These are phyloP conservation scores for Gloeophyllum trabeum DNA, from an alignment of 768 basidiomycete species.

Conservation along the genomic window DNA sequence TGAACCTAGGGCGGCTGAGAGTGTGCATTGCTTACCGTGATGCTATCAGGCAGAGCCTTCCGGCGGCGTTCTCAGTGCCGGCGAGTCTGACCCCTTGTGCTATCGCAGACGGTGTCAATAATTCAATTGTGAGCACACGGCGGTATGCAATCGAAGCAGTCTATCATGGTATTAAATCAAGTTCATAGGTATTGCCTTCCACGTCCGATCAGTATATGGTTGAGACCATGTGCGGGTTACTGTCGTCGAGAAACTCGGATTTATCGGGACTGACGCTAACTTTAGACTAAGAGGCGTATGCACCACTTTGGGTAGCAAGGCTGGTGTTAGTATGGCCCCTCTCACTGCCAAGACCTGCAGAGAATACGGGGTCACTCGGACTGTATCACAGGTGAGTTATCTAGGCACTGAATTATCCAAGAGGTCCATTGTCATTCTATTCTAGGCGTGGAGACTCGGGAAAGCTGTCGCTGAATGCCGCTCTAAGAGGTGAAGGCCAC, in stretches of 20 bases:
- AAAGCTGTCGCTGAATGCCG: constrained; percentile 42
- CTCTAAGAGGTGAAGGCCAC: constrained; percentile 18
- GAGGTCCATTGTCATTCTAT: too few relatives aligned
- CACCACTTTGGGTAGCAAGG: constrained; percentile 19
- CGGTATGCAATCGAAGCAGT: not conserved
- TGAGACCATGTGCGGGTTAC: not conserved
- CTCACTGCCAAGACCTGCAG: constrained; percentile 13
- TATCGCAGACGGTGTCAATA: constrained; percentile 25
- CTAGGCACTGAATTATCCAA: too few relatives aligned
- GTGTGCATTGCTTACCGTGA: too few relatives aligned
- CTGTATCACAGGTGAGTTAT: constrained; percentile 46
- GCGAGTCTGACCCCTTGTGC: constrained; percentile 20
- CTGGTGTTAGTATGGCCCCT: constrained; percentile 18
- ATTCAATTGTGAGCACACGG: constrained; percentile 16
- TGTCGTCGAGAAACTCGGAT: not conserved
- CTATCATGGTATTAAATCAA: not conserved
- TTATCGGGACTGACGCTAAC: not conserved
- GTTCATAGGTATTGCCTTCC: not conserved
- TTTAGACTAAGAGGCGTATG: not conserved
- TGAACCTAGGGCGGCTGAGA: too few relatives aligned
- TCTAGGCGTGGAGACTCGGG: constrained; percentile 57
- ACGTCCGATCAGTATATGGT: not conserved
- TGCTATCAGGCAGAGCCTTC: constrained; percentile 13
- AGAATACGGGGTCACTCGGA: constrained; percentile 29
- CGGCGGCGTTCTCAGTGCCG: constrained; percentile 15